phyloP scores from a whole-genome alignment of 2,329 filamentous ascomycete genomes.

The Chaetomium olivaceum region DNA sequence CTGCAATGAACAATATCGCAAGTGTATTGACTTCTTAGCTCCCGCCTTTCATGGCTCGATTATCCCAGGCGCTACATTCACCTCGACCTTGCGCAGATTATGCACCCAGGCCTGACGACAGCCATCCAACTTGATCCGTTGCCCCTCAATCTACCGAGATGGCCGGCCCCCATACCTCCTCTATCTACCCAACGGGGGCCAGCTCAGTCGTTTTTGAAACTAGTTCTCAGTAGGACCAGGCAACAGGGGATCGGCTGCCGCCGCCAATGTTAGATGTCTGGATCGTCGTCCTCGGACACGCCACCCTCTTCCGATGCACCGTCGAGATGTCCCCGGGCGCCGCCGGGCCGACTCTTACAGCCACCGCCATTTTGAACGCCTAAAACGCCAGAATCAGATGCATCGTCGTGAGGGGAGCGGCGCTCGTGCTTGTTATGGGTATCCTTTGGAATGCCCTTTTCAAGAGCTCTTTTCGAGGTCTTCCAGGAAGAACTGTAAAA shows the following conservation, averaged over 20 bases:
- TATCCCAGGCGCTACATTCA: conserved; percentile 6
- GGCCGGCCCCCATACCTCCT: neutral
- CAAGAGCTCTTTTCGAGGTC: conserved; percentile 62
- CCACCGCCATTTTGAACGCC: conserved; percentile 50
- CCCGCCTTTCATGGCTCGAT: neutral
- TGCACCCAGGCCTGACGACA: conserved; percentile 47
- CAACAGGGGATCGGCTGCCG: conserved; percentile 68
- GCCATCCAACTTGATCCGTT: conserved; percentile 64
- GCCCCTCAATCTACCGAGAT: conserved; percentile 55
- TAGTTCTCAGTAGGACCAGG: conserved; percentile 55
- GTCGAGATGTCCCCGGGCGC: conserved; percentile 38
- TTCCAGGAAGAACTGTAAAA: conserved; percentile 84
- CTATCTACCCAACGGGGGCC: neutral
- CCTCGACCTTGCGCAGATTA: conserved; percentile 8
- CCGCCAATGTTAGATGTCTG: conserved; percentile 61
- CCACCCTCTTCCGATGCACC: conserved; percentile 48
- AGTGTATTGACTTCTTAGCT: conserved; percentile 6
- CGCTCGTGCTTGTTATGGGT: conserved; percentile 37
- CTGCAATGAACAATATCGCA: neutral
- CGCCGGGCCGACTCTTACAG: conserved; percentile 29
- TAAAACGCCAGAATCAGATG: conserved; percentile 51
- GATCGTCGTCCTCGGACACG: conserved; percentile 64
- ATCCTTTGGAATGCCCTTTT: conserved; percentile 61
- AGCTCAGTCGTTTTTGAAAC: neutral
- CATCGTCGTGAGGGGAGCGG: conserved; percentile 39